Evolutionary conservation across 164 flowering plant species (phyloP).

Genomic region (Pachysandra terminalis): DNA sequence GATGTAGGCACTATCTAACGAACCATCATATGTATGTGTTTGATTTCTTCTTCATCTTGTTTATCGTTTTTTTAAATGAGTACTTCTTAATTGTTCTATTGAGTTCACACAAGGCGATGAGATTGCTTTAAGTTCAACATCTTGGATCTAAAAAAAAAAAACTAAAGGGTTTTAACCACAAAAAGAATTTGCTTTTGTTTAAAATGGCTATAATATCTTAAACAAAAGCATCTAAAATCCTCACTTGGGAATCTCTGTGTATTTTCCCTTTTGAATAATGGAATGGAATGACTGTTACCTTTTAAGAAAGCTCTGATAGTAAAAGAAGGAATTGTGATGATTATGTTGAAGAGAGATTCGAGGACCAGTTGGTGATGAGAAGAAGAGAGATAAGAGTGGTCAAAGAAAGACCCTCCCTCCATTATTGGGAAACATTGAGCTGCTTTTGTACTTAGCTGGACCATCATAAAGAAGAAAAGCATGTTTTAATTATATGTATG

Average conservation of each 20-base stretch:
- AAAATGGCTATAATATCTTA: background rate
- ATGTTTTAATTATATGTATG: background rate
- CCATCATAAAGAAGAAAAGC: slow-evolving; percentile 1
- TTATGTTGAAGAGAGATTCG: slow-evolving; percentile 15
- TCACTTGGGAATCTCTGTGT: slow-evolving; percentile 3
- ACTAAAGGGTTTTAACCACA: background rate
- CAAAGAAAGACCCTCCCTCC: slow-evolving; percentile 20
- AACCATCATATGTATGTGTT: too few species aligned
- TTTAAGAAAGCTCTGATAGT: slow-evolving; percentile 25
- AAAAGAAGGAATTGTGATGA: slow-evolving; percentile 19
- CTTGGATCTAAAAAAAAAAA: background rate
- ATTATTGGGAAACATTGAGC: slow-evolving; percentile 18
- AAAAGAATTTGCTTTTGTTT: too few species aligned
- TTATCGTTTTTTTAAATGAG: too few species aligned
- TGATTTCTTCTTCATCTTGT: too few species aligned
- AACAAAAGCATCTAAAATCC: background rate
- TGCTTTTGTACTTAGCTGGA: slow-evolving; percentile 21
- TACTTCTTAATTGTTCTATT: too few species aligned
- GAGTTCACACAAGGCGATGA: too few species aligned
- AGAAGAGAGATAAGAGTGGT: background rate
- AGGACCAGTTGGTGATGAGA: too few species aligned
- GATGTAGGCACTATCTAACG: too few species aligned
- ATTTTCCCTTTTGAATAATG: slow-evolving; percentile 2
- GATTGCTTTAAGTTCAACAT: too few species aligned
- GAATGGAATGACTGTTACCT: slow-evolving; percentile 24